Percentiles rank a stretch among this genome's conserved stretches.
Evolutionary conservation across 2,329 filamentous ascomycete species (phyloP).

Genomic region (Sporothrix variecibatus): DNA sequence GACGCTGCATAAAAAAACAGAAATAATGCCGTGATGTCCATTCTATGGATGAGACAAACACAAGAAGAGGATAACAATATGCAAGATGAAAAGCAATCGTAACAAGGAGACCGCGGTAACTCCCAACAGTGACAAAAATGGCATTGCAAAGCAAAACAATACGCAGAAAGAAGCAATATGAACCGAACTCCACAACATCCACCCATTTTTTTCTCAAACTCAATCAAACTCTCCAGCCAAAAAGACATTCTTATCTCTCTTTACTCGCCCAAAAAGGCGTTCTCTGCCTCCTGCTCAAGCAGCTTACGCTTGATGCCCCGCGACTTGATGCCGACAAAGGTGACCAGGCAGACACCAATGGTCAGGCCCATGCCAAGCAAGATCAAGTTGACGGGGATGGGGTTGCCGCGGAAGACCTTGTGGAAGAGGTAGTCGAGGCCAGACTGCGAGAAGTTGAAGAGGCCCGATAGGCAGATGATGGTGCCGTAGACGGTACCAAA

Average conservation of each 20-base stretch:
- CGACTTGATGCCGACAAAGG: conserved; percentile 58
- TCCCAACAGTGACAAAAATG: not conserved
- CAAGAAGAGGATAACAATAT: not conserved
- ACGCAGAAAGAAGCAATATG: not conserved
- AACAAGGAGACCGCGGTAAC: not conserved
- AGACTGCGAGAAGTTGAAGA: conserved; percentile 82
- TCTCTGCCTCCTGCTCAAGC: conserved; percentile 38
- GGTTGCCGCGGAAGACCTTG: conserved; percentile 68
- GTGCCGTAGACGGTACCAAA: conserved; percentile 94
- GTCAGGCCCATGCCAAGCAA: conserved; percentile 62
- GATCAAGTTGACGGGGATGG: conserved; percentile 73
- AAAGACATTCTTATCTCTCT: not conserved
- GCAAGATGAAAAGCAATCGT: not conserved
- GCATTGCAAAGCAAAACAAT: not conserved
- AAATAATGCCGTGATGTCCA: not conserved
- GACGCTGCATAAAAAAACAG: not conserved
- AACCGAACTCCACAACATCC: not conserved
- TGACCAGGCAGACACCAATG: conserved; percentile 66
- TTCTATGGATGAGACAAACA: not conserved
- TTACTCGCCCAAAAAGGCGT: conserved; percentile 31
- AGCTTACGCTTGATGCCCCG: conserved; percentile 41
- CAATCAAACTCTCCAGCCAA: not conserved
- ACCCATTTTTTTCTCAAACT: not conserved
- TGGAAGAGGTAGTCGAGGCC: conserved; percentile 79
- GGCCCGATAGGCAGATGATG: conserved; percentile 80